A percentile compares a stretch with the other conserved stretches of the same genome.
Evolutionary conservation across 1,284 basidiomycete genomes (phyloP).

Genomic region (Tilletia horrida): DNA sequence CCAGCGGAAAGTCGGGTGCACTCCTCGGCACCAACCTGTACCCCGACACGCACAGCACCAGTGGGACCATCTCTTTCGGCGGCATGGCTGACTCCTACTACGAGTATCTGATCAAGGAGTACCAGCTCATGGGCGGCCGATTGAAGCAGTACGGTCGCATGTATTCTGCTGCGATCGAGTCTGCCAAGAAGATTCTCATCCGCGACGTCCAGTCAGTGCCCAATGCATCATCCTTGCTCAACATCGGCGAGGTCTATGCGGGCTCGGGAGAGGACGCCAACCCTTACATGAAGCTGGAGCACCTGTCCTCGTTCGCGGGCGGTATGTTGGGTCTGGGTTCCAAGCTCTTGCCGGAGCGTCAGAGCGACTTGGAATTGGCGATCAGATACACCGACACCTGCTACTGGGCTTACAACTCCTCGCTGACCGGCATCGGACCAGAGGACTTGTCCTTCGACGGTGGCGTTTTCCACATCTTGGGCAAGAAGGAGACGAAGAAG

Average conservation of each 20-base stretch:
- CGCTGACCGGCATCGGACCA: conserved; percentile 50
- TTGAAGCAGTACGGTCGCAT: conserved; percentile 58
- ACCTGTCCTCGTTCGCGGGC: conserved; percentile 61
- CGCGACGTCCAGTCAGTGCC: conserved; percentile 57
- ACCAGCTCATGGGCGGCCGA: conserved; percentile 58
- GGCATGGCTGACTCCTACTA: conserved; percentile 60
- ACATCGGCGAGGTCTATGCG: conserved; percentile 37
- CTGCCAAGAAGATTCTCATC: conserved; percentile 57
- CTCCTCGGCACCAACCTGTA: conserved; percentile 55
- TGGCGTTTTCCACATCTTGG: too few relatives aligned
- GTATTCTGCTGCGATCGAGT: conserved; percentile 59
- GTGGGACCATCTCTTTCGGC: conserved; percentile 57
- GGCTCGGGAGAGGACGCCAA: conserved; percentile 22
- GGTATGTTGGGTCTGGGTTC: conserved; percentile 62
- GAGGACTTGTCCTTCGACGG: conserved; percentile 46
- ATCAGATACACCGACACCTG: conserved; percentile 59
- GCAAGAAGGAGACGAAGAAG: neutral
- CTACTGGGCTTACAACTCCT: conserved; percentile 58
- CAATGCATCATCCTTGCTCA: conserved; percentile 53
- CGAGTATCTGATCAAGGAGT: conserved; percentile 62
- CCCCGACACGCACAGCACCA: conserved; percentile 44
- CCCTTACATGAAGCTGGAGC: conserved; percentile 48
- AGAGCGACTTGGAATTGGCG: conserved; percentile 56
- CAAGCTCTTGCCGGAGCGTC: conserved; percentile 56
- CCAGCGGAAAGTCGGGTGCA: conserved; percentile 47